These are phyloP conservation scores for Aureobasidium sp. DNA, from an alignment of 2,329 filamentous ascomycete genomes.

Conservation along the genomic window DNA sequence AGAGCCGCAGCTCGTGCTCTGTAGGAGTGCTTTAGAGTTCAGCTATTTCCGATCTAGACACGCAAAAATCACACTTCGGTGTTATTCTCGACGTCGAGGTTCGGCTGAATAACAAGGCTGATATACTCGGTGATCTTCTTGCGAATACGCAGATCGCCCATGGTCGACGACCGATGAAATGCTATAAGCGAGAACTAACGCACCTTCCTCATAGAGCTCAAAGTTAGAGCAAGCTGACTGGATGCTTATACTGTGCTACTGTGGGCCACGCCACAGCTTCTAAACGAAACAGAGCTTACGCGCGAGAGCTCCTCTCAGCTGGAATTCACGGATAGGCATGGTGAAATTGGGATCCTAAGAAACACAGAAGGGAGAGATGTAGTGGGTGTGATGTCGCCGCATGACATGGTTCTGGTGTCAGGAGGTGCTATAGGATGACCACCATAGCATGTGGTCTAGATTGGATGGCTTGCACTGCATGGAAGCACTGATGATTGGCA, in stretches of 20 bases:
- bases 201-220: slow-evolving; percentile 3
- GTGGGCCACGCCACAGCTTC: background rate
- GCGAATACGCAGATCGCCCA: background rate
- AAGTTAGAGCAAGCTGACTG: background rate
- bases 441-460: slow-evolving; percentile 3
- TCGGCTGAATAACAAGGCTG: slow-evolving; percentile 7
- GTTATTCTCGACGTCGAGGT: background rate
- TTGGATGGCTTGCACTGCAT: background rate
- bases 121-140: background rate
- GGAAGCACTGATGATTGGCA: background rate
- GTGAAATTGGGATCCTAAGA: background rate
- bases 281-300: background rate
- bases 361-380: background rate
- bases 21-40: background rate
- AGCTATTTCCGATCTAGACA: background rate
- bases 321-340: background rate
- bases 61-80: background rate
- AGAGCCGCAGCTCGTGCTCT: background rate
- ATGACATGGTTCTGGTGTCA: background rate
- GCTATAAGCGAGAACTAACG: background rate
- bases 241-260: background rate
- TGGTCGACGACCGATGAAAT: background rate
- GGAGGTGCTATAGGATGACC: background rate
- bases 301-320: background rate
- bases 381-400: background rate